These are phyloP conservation scores for Antarctomyces pellizariae DNA, from an alignment of 495 filamentous ascomycete genomes.

Conservation along the genomic window DNA sequence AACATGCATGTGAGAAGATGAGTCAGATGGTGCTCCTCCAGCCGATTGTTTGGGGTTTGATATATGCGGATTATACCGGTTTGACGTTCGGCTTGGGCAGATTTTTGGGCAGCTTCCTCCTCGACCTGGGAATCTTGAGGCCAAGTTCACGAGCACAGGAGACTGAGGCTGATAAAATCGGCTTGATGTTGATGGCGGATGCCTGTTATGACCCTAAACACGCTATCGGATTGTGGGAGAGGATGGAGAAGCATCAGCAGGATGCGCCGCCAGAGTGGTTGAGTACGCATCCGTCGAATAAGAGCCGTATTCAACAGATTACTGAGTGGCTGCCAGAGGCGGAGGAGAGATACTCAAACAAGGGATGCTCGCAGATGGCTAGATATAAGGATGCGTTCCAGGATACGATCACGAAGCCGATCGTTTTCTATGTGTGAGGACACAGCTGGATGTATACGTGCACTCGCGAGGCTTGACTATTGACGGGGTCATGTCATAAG, in stretches of 20 bases:
- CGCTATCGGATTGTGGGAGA: slow-evolving; percentile 49
- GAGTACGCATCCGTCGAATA: slow-evolving; percentile 64
- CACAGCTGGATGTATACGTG: no score
- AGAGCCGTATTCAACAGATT: slow-evolving; percentile 47
- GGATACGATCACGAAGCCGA: no score
- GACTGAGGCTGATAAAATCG: slow-evolving; percentile 68
- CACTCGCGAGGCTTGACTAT: no score
- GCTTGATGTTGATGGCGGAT: slow-evolving; percentile 42
- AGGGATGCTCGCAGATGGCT: no score
- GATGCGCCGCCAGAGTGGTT: slow-evolving; percentile 46
- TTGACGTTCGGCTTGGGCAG: slow-evolving; percentile 43
- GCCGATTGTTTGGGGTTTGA: slow-evolving; percentile 25
- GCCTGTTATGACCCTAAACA: slow-evolving; percentile 47
- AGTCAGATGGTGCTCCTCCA: slow-evolving; percentile 33
- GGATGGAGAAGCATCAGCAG: slow-evolving; percentile 45
- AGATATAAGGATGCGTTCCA: no score
- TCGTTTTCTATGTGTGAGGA: no score
- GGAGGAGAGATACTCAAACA: no score
- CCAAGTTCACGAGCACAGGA: slow-evolving; percentile 47
- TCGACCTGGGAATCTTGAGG: slow-evolving; percentile 39
- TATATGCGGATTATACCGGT: slow-evolving; percentile 32
- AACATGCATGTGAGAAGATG: slow-evolving; percentile 57
- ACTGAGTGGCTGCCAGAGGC: slow-evolving; percentile 40
- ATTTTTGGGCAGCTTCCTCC: slow-evolving; percentile 21
- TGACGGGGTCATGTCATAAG: no score